Evolutionary conservation across 352 stramenopile species (phyloP).

Genomic region (Phytophthora hybrid): DNA sequence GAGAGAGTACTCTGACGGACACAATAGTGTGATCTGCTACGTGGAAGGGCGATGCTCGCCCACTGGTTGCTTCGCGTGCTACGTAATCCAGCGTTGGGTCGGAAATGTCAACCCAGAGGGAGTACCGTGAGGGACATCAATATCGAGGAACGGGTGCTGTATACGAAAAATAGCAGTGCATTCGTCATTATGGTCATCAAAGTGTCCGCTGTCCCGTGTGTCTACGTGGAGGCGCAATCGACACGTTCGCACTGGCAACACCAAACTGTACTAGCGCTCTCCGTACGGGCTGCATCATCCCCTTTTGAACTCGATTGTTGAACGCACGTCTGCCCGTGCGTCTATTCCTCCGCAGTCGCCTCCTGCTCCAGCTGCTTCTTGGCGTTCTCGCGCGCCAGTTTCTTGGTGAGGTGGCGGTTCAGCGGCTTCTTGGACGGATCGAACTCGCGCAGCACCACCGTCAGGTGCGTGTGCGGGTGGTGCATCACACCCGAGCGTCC

Average conservation of each 20-base stretch:
- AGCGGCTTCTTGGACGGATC: slow-evolving; percentile 81
- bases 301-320: slow-evolving; percentile 22
- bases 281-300: slow-evolving; percentile 12
- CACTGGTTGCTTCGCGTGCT: too few relatives aligned
- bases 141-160: not conserved
- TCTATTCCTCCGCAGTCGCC: slow-evolving; percentile 49
- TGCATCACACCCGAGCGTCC: slow-evolving; percentile 86
- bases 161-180: slow-evolving; percentile 35
- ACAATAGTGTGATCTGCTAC: slow-evolving; percentile 26
- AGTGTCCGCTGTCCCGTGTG: not conserved
- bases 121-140: slow-evolving; percentile 30
- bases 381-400: slow-evolving; percentile 64
- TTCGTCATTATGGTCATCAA: slow-evolving; percentile 22
- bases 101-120: slow-evolving; percentile 12
- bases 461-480: slow-evolving; percentile 84
- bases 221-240: slow-evolving; percentile 28
- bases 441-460: slow-evolving; percentile 80
- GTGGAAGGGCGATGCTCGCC: slow-evolving; percentile 5
- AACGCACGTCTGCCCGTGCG: slow-evolving; percentile 11
- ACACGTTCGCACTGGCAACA: not conserved
- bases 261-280: slow-evolving; percentile 7
- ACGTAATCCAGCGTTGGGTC: too few relatives aligned
- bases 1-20: slow-evolving; percentile 21
- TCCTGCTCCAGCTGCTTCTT: slow-evolving; percentile 38
- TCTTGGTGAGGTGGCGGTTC: slow-evolving; percentile 82